Evolutionary conservation across 179 eudicot species (phyloP).

Genomic region (Beta lomatogona): DNA sequence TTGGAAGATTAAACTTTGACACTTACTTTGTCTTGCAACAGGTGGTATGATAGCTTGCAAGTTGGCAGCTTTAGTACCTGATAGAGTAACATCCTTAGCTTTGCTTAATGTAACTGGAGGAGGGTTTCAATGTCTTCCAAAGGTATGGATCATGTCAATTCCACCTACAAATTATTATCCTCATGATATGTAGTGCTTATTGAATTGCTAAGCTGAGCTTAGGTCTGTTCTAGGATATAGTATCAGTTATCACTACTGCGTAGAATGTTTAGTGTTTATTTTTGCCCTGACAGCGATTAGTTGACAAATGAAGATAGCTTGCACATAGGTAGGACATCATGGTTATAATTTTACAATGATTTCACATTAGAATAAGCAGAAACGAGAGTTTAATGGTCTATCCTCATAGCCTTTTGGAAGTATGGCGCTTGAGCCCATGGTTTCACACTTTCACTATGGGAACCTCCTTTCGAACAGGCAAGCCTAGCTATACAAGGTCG

Average conservation of each 20-base stretch:
- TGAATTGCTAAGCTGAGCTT: background rate
- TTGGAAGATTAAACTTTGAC: slow-evolving; percentile 19
- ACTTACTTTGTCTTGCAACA: slow-evolving; percentile 33
- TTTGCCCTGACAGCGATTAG: too few species aligned
- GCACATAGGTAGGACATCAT: background rate
- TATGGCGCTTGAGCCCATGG: slow-evolving; percentile 1
- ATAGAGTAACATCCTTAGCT: slow-evolving; percentile 82
- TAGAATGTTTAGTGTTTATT: background rate
- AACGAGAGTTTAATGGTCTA: background rate
- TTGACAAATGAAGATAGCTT: background rate
- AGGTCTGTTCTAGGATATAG: too few species aligned
- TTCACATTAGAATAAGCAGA: background rate
- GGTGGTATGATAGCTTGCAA: slow-evolving; percentile 99
- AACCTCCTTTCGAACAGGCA: background rate
- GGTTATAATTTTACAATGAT: background rate
- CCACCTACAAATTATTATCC: background rate
- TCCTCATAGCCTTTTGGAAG: slow-evolving; percentile 1
- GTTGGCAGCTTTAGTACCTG: slow-evolving; percentile 81
- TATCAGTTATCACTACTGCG: background rate
- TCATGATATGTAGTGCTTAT: background rate
- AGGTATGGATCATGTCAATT: slow-evolving; percentile 44
- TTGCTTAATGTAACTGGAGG: slow-evolving; percentile 96
- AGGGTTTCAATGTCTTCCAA: slow-evolving; percentile 91
- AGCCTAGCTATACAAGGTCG: background rate
- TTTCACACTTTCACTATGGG: background rate